Conservation (phyloP, 306 rosid species). For the Dalbergia cochinchinensis region DNA sequence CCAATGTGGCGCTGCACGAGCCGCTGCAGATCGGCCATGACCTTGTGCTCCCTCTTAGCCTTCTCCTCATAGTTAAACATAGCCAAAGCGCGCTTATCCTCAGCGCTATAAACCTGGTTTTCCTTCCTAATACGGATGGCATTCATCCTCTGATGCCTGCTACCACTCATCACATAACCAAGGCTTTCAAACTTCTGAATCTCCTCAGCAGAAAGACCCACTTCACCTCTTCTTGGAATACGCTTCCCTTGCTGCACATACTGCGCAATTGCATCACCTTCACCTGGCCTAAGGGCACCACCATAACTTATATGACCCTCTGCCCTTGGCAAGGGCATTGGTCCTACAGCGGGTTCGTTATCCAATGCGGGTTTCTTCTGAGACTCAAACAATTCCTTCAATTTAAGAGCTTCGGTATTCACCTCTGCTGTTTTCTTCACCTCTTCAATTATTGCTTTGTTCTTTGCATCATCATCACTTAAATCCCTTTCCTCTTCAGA, state of each 20-base stretch:
- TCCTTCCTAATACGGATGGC: conserved; percentile 98
- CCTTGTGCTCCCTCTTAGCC: conserved; percentile 93
- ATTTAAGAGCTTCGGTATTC: conserved; percentile 64
- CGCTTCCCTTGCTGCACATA: conserved; percentile 99
- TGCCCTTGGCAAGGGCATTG: conserved; percentile 90
- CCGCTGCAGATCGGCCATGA: conserved; percentile 97
- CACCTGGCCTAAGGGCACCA: conserved; percentile 99
- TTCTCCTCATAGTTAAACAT: conserved; percentile 97
- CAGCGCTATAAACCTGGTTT: conserved; percentile 98
- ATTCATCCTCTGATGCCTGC: conserved; percentile 99
- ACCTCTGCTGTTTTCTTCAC: conserved; percentile 50
- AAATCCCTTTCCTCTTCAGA: conserved; percentile 64
- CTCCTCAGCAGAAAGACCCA: conserved; percentile 97
- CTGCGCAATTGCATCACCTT: conserved; percentile 97
- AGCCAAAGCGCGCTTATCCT: conserved; percentile 96
- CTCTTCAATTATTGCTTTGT: conserved; percentile 53
- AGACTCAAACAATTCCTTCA: conserved; percentile 77
- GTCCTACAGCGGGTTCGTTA: conserved; percentile 82
- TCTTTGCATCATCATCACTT: conserved; percentile 51
- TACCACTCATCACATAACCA: conserved; percentile 98
- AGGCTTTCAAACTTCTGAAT: conserved; percentile 84
- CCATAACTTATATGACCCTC: conserved; percentile 99
- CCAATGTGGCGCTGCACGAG: conserved; percentile 96
- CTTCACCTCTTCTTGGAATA: conserved; percentile 97
- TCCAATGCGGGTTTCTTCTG: conserved; percentile 83